A percentile compares a stretch with the other conserved stretches of the same genome.
Conservation (phyloP, 1,284 basidiomycete species). For the Cryptococcus maquisensis region DNA sequence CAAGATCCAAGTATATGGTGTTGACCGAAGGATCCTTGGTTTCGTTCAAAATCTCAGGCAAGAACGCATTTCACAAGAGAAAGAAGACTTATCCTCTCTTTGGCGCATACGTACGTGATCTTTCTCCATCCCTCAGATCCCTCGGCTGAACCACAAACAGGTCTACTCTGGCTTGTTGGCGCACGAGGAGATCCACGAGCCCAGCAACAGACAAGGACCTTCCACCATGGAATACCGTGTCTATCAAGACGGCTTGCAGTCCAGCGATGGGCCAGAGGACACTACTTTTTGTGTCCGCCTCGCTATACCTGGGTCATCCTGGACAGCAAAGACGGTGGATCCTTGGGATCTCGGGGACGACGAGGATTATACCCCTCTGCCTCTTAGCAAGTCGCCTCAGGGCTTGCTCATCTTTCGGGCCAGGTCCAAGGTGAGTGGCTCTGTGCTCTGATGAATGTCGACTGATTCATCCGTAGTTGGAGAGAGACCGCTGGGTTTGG, state of each 20-base stretch:
- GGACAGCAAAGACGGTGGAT: constrained; percentile 21
- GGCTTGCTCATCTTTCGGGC: constrained; percentile 39
- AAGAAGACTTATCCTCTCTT: constrained; percentile 39
- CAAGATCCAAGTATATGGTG: constrained; percentile 32
- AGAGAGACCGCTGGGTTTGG: constrained; percentile 49
- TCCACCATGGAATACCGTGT: constrained; percentile 31
- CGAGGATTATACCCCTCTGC: constrained; percentile 19
- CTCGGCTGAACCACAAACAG: constrained; percentile 12
- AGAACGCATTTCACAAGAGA: constrained; percentile 24
- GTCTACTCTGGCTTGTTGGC: constrained; percentile 45
- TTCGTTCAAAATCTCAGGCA: constrained; percentile 33
- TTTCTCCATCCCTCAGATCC: not conserved
- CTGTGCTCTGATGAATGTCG: not conserved
- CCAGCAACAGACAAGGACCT: constrained; percentile 15
- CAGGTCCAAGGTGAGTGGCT: constrained; percentile 41
- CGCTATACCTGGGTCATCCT: constrained; percentile 16
- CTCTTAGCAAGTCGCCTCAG: constrained; percentile 26
- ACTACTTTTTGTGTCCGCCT: constrained; percentile 42
- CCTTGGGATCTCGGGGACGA: constrained; percentile 32
- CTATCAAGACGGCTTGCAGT: constrained; percentile 46
- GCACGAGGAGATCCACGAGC: constrained; percentile 34
- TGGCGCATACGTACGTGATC: constrained; percentile 37
- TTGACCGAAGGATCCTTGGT: constrained; percentile 37
- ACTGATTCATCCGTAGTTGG: constrained; percentile 30
- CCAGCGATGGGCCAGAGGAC: constrained; percentile 41